phyloP scores from a whole-genome alignment of 805 yeast genomes.

The Metschnikowia corniflorae region DNA sequence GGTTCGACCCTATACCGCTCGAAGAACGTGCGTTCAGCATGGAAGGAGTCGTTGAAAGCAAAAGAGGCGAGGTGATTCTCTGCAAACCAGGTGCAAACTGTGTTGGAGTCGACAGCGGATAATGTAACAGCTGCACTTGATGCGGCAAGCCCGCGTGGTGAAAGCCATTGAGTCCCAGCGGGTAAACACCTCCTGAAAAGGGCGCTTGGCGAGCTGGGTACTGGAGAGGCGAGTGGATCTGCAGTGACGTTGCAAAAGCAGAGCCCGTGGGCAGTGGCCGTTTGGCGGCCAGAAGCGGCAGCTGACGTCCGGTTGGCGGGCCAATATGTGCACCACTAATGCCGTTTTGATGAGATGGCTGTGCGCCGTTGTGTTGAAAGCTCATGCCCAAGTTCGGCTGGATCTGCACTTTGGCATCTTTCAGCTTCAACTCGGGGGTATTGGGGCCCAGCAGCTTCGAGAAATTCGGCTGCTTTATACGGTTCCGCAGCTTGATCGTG shows the following conservation, averaged over 20 bases:
- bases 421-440: conserved; percentile 55
- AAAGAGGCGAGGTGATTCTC: conserved; percentile 60
- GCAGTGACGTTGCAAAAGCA: conserved; percentile 1
- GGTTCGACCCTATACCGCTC: conserved; percentile 8
- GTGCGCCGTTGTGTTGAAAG: neutral
- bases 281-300: conserved; percentile 9
- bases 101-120: conserved; percentile 66
- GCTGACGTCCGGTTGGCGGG: conserved; percentile 5
- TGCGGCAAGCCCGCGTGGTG: conserved; percentile 21
- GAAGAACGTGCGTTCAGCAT: conserved; percentile 37
- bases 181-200: conserved; percentile 6
- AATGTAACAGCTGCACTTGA: conserved; percentile 54
- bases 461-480: conserved; percentile 57
- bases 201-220: conserved; percentile 8
- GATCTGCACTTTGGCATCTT: conserved; percentile 30
- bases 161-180: conserved; percentile 19
- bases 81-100: conserved; percentile 65
- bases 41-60: conserved; percentile 50
- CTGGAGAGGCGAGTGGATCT: conserved; percentile 17
- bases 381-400: conserved; percentile 1
- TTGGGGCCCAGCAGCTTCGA: conserved; percentile 44
- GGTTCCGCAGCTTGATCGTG: conserved; percentile 85
- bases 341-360: no score
- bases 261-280: conserved; percentile 15
- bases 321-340: conserved; percentile 8